Percentiles rank a stretch among this genome's conserved stretches.
Conservation (phyloP, 2,329 filamentous ascomycete species). For the Penicillium freii region DNA sequence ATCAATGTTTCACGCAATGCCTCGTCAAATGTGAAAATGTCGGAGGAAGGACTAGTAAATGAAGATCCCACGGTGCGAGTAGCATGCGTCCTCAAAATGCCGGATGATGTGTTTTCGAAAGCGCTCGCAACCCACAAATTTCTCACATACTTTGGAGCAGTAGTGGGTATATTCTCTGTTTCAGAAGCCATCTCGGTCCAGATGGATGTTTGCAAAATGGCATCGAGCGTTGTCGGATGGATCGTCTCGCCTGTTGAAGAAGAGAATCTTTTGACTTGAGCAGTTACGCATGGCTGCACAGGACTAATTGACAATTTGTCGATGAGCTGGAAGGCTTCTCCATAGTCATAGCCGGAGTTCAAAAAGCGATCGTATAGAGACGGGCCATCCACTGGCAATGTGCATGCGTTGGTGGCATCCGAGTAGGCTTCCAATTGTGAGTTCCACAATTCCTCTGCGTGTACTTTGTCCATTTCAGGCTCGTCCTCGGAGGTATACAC, state of each 20-base stretch:
- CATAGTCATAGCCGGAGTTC: slow-evolving; percentile 2
- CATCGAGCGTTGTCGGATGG: slow-evolving; percentile 13
- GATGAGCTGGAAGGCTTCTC: neutral
- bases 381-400: neutral
- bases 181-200: neutral
- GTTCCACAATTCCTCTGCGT: neutral
- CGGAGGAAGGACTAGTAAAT: neutral
- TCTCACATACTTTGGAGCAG: neutral
- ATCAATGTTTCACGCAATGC: neutral
- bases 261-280: neutral
- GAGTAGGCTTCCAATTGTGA: neutral
- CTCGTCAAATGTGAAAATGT: neutral
- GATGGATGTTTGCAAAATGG: slow-evolving; percentile 9
- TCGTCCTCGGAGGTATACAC: neutral
- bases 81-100: neutral
- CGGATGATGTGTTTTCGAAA: neutral
- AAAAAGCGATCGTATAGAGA: neutral
- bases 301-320: neutral
- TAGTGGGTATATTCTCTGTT: neutral
- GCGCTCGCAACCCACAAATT: neutral
- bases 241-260: slow-evolving; percentile 5
- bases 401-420: neutral
- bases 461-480: neutral
- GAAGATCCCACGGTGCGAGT: neutral
- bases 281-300: neutral